Evolutionary conservation across 148 eudicot species (phyloP).

Genomic region (Dysphania ambrosioides): DNA sequence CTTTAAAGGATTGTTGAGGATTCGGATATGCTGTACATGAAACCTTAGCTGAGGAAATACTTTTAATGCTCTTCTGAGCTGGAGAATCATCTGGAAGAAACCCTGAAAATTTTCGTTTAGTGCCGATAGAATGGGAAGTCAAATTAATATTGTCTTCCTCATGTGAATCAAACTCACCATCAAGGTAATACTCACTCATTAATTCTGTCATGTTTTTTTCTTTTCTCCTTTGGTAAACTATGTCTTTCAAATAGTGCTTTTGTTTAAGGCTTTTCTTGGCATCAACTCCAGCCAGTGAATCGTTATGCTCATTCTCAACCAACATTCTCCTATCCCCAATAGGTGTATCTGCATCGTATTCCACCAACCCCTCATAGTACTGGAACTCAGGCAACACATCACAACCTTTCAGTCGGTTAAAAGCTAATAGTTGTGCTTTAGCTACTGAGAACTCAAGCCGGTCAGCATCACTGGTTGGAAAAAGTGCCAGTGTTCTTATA

Average conservation of each 20-base stretch:
- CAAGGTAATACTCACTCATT: conserved; percentile 60
- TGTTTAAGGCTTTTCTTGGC: conserved; percentile 47
- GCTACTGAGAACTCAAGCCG: conserved; percentile 58
- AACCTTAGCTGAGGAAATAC: conserved; percentile 60
- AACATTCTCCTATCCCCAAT: conserved; percentile 16
- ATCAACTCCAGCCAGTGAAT: conserved; percentile 23
- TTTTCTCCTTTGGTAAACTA: conserved; percentile 55
- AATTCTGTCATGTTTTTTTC: conserved; percentile 64
- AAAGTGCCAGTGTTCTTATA: conserved; percentile 55
- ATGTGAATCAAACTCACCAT: conserved; percentile 54
- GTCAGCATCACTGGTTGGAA: conserved; percentile 46
- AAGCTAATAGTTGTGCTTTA: conserved; percentile 73
- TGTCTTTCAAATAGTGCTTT: conserved; percentile 53
- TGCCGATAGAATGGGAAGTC: conserved; percentile 36
- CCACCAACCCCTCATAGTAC: conserved; percentile 45
- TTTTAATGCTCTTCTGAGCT: conserved; percentile 42
- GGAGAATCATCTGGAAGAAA: conserved; percentile 40
- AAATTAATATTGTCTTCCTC: conserved; percentile 36
- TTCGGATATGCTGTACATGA: conserved; percentile 41
- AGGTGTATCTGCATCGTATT: conserved; percentile 31
- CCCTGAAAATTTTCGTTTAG: conserved; percentile 45
- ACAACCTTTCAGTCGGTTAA: conserved; percentile 52
- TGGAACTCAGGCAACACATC: conserved; percentile 45
- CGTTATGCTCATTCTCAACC: conserved; percentile 32
- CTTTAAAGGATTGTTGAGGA: conserved; percentile 79